Percentiles rank a stretch among this genome's conserved stretches.
These are phyloP conservation scores for Bruguiera parviflora DNA, from an alignment of 345 rosid genomes.

Conservation along the genomic window DNA sequence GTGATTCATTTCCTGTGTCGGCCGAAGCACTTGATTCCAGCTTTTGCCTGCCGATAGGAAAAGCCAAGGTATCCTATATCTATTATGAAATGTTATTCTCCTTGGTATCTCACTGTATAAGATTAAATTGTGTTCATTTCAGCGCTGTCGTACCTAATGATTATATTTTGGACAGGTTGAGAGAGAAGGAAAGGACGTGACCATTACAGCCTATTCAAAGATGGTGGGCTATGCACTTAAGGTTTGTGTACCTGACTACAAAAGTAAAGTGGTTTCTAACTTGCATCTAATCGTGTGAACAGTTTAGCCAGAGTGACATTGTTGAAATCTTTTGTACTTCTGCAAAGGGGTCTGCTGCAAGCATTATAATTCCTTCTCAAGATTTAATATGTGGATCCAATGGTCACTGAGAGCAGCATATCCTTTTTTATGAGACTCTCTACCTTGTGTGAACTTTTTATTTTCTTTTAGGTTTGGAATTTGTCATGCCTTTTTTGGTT, in stretches of 20 bases:
- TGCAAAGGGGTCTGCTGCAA: too few species aligned
- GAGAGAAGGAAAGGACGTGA: slow-evolving; percentile 81
- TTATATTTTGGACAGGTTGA: slow-evolving; percentile 51
- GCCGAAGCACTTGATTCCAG: slow-evolving; percentile 85
- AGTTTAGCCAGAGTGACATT: background rate
- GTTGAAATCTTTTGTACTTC: background rate
- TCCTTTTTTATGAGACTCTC: too few species aligned
- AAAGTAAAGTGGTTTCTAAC: background rate
- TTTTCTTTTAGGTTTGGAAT: too few species aligned
- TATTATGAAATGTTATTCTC: background rate
- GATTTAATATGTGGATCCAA: too few species aligned
- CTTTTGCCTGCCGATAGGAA: slow-evolving; percentile 89
- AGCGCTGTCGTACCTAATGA: background rate
- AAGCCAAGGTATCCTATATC: slow-evolving; percentile 66
- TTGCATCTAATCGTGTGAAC: background rate
- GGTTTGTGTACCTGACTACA: slow-evolving; percentile 49
- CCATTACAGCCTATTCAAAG: slow-evolving; percentile 72
- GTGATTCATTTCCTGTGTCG: slow-evolving; percentile 86
- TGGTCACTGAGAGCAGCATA: too few species aligned
- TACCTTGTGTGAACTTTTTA: too few species aligned
- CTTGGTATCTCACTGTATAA: background rate
- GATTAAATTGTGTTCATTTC: background rate
- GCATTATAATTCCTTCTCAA: too few species aligned
- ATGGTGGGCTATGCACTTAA: slow-evolving; percentile 81
- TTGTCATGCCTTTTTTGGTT: background rate